Conservation (phyloP, 495 filamentous ascomycete genomes). For the Recurvomyces mirabilis region DNA sequence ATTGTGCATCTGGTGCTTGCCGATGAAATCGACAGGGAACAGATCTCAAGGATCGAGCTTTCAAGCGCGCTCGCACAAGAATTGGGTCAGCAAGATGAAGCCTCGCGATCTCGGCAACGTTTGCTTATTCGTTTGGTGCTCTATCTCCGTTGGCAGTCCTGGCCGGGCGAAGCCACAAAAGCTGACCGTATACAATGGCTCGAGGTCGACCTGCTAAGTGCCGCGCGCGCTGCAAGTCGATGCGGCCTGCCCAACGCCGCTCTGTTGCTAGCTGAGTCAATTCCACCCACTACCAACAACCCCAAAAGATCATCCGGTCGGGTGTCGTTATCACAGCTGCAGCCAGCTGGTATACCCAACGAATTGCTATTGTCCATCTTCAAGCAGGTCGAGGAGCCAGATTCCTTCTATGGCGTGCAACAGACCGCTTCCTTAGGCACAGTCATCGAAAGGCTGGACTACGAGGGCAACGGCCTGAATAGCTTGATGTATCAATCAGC, state of each 20-base stretch:
- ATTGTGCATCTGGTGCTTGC: conserved; percentile 31
- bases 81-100: not conserved
- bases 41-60: conserved; percentile 1
- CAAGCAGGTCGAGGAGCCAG: conserved; percentile 84
- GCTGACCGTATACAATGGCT: conserved; percentile 76
- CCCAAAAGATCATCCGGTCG: conserved; percentile 10
- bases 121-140: conserved; percentile 69
- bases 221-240: conserved; percentile 60
- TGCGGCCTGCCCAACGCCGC: conserved; percentile 84
- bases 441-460: conserved; percentile 74
- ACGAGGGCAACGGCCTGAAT: conserved; percentile 78
- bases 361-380: conserved; percentile 70
- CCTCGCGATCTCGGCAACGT: conserved; percentile 16
- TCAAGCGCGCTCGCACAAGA: conserved; percentile 1
- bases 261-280: conserved; percentile 70
- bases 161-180: conserved; percentile 62
- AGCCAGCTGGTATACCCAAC: conserved; percentile 36
- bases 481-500: conserved; percentile 84
- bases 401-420: conserved; percentile 88
- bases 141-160: conserved; percentile 75
- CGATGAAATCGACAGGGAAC: conserved; percentile 5
- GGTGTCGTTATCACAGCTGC: conserved; percentile 10
- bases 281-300: conserved; percentile 33
- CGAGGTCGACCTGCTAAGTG: conserved; percentile 62
- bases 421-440: conserved; percentile 63